Evolutionary conservation across 768 basidiomycete species (phyloP).

Genomic region (Calocera cornea): DNA sequence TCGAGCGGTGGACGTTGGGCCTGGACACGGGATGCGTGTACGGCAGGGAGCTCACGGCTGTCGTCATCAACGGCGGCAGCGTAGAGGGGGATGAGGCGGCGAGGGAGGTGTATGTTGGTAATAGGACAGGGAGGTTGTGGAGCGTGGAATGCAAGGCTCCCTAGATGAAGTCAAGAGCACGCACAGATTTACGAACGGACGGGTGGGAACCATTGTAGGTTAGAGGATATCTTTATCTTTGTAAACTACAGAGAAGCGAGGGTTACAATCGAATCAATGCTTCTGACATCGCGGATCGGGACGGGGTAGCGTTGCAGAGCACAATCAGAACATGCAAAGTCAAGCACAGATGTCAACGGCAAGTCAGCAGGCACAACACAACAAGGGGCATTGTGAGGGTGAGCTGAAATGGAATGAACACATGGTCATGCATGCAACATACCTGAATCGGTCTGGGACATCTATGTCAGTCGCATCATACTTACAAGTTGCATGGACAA

Average conservation of each 20-base stretch:
- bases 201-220: background rate
- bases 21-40: slow-evolving; percentile 73
- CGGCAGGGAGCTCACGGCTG: background rate
- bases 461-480: background rate
- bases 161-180: background rate
- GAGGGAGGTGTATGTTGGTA: background rate
- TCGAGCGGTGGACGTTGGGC: slow-evolving; percentile 73
- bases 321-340: background rate
- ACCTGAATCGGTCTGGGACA: background rate
- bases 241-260: background rate
- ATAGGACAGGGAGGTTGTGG: background rate
- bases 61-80: background rate
- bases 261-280: background rate
- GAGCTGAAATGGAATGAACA: too few relatives aligned
- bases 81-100: background rate
- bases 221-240: background rate
- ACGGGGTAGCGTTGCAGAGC: too few relatives aligned
- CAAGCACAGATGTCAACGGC: background rate
- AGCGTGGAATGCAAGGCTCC: background rate
- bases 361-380: too few relatives aligned
- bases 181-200: background rate
- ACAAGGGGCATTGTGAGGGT: background rate
- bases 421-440: too few relatives aligned
- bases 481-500: background rate
- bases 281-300: too few relatives aligned